These are phyloP conservation scores for Eucalyptus regnans DNA, from an alignment of 345 rosid species.

Conservation along the genomic window DNA sequence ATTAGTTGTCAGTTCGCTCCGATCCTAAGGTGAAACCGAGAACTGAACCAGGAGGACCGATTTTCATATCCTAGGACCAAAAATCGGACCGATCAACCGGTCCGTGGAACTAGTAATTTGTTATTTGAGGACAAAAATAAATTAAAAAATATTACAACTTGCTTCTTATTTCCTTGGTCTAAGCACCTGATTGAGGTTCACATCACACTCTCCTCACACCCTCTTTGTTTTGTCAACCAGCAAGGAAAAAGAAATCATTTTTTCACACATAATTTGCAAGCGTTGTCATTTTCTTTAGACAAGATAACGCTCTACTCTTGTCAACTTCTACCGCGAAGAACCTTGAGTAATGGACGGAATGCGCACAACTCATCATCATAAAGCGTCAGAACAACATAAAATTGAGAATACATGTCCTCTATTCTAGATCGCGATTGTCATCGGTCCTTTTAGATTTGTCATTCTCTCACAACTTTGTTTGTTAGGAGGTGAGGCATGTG, in stretches of 20 bases:
- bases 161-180: no score
- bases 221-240: no score
- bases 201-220: no score
- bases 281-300: no score
- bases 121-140: no score
- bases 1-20: accelerated
- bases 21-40: no score
- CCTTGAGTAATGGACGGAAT: background rate
- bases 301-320: background rate
- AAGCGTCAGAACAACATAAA: background rate
- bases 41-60: accelerated
- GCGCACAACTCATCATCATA: background rate
- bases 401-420: background rate
- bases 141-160: no score
- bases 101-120: no score
- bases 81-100: accelerated
- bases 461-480: background rate
- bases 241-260: no score
- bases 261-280: no score
- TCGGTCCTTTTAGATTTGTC: background rate
- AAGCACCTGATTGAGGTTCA: no score
- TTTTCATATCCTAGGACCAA: accelerated
- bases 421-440: background rate
- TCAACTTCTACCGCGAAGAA: background rate
- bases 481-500: background rate